phyloP scores from a whole-genome alignment of 2,329 filamentous ascomycete genomes.

The Pseudogymnoascus sp. region DNA sequence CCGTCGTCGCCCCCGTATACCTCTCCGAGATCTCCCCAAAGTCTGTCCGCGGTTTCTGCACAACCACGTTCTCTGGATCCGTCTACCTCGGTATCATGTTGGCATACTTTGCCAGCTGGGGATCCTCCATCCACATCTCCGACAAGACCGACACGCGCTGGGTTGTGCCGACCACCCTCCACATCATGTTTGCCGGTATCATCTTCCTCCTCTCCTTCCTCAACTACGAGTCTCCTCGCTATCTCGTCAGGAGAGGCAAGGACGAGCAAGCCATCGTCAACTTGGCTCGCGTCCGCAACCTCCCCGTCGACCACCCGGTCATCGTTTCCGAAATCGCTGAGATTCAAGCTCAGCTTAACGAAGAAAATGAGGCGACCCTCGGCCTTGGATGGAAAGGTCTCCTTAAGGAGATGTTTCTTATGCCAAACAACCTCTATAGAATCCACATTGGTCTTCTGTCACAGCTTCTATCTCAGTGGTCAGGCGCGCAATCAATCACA shows the following conservation, averaged over 20 bases:
- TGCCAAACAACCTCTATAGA: conserved; percentile 63
- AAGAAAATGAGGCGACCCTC: conserved; percentile 62
- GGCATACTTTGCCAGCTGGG: conserved; percentile 68
- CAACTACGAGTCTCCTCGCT: conserved; percentile 62
- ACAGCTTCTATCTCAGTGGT: conserved; percentile 68
- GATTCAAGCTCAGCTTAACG: conserved; percentile 57
- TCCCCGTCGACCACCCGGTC: conserved; percentile 51
- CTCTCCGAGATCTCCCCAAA: conserved; percentile 64
- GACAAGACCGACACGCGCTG: conserved; percentile 34
- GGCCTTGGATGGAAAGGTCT: conserved; percentile 56
- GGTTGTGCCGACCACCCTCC: conserved; percentile 64
- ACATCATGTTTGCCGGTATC: conserved; percentile 67
- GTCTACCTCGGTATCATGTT: conserved; percentile 73
- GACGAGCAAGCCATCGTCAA: conserved; percentile 47
- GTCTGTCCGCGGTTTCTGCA: conserved; percentile 63
- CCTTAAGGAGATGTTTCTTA: conserved; percentile 58
- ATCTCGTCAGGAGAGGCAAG: conserved; percentile 55
- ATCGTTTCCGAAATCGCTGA: conserved; percentile 51
- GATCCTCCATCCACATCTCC: conserved; percentile 41
- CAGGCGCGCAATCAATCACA: conserved; percentile 64
- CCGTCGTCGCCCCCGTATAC: conserved; percentile 61
- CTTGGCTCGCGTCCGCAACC: conserved; percentile 50
- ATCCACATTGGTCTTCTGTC: conserved; percentile 59
- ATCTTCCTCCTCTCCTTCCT: conserved; percentile 63
- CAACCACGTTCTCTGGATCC: conserved; percentile 59